Conservation (phyloP, 331 rosid genomes). For the Pyrus hybrid region DNA sequence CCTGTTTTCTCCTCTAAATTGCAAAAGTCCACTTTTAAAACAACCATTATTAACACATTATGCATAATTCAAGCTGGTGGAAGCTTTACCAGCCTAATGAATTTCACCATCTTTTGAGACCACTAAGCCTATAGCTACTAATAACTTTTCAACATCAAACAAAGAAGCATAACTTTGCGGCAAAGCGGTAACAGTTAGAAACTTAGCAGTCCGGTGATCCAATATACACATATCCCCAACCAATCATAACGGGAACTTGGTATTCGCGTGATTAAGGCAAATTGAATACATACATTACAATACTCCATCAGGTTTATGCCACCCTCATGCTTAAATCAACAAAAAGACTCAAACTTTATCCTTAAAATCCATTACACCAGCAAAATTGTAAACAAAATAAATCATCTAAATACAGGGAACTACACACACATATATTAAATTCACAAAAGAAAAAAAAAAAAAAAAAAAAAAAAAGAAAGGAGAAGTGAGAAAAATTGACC, state of each 20-base stretch:
- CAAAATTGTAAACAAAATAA: neutral
- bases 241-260: neutral
- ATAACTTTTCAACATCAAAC: neutral
- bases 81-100: neutral
- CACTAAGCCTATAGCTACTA: neutral
- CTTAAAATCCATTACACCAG: neutral
- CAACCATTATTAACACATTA: neutral
- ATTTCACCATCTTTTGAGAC: neutral
- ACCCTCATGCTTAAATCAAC: too few relatives aligned
- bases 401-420: neutral
- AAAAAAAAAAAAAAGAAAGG: neutral
- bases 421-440: neutral
- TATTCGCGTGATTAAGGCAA: neutral
- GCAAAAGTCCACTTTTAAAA: neutral
- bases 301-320: neutral
- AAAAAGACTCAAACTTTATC: neutral
- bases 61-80: neutral
- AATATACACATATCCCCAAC: neutral
- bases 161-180: neutral
- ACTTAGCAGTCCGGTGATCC: neutral
- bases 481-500: constrained; percentile 28
- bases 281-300: neutral
- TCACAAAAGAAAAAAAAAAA: too few relatives aligned
- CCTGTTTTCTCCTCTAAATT: neutral
- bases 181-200: neutral